Evolutionary conservation across 2,329 filamentous ascomycete genomes (phyloP).

Genomic region (Dactylonectria macrodidyma): DNA sequence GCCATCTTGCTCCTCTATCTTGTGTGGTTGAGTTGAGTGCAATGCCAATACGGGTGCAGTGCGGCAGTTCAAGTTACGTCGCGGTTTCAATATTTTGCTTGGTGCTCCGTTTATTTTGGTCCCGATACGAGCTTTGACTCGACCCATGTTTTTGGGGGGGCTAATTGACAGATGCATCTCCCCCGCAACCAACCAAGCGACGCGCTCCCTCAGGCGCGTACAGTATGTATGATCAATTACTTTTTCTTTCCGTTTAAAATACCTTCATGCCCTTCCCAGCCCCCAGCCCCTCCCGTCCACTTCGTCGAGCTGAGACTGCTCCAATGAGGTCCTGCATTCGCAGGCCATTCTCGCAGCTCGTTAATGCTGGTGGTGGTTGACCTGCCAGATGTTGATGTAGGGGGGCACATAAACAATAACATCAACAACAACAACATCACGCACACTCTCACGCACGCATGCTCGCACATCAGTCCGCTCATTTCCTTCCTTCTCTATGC

Average conservation of each 20-base stretch:
- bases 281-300: constrained; percentile 23
- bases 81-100: constrained; percentile 31
- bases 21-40: not conserved
- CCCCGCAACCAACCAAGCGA: constrained; percentile 43
- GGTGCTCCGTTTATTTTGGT: constrained; percentile 36
- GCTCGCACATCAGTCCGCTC: constrained; percentile 3
- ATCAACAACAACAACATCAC: constrained; percentile 26
- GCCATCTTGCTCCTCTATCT: constrained; percentile 25
- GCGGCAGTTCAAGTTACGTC: constrained; percentile 31
- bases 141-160: constrained; percentile 40
- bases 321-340: constrained; percentile 29
- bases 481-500: constrained; percentile 18
- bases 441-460: constrained; percentile 17
- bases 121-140: constrained; percentile 38
- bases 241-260: constrained; percentile 12
- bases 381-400: constrained; percentile 19
- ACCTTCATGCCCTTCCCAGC: constrained; percentile 16
- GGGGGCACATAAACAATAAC: constrained; percentile 23
- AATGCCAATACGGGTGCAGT: not conserved
- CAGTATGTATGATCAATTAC: constrained; percentile 17
- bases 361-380: constrained; percentile 17
- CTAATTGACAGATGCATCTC: constrained; percentile 37
- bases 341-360: constrained; percentile 37
- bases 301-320: constrained; percentile 24
- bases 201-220: constrained; percentile 41